Evolutionary conservation across 306 rosid species (phyloP).

Genomic region (Fragaria ananassa): DNA sequence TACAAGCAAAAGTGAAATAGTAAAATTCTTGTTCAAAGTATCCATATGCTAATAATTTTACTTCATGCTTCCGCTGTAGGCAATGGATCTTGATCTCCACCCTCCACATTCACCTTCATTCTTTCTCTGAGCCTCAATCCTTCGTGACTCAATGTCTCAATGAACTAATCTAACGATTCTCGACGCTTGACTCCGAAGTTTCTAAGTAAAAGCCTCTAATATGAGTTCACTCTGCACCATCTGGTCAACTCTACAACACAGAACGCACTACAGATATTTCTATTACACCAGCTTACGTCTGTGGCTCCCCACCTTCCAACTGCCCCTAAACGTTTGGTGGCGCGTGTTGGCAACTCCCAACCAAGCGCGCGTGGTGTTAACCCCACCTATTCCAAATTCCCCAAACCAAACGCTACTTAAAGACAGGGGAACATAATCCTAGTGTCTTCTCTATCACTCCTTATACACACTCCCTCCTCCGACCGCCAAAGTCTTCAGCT

Average conservation of each 20-base stretch:
- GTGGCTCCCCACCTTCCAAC: not conserved
- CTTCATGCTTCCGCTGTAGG: conserved; percentile 35
- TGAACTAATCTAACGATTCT: not conserved
- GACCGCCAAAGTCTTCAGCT: not conserved
- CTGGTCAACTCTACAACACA: not conserved
- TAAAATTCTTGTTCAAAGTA: not conserved
- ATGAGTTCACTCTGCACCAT: not conserved
- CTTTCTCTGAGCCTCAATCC: conserved; percentile 31
- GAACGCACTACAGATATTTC: not conserved
- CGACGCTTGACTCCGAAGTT: not conserved
- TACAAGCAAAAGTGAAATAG: conserved; percentile 1
- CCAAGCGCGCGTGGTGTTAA: not conserved
- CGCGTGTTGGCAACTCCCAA: not conserved
- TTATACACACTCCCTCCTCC: not conserved
- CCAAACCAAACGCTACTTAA: not conserved
- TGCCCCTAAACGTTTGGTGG: not conserved
- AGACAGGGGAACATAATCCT: not conserved
- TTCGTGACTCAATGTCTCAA: not conserved
- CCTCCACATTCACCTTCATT: conserved; percentile 48
- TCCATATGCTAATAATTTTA: conserved; percentile 19
- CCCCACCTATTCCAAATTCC: not conserved
- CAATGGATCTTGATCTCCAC: conserved; percentile 50
- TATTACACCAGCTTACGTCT: not conserved
- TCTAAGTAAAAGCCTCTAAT: too few species aligned
- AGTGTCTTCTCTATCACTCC: not conserved